phyloP scores from a whole-genome alignment of 495 filamentous ascomycete genomes.

The Hypoxylon crocopeplum region DNA sequence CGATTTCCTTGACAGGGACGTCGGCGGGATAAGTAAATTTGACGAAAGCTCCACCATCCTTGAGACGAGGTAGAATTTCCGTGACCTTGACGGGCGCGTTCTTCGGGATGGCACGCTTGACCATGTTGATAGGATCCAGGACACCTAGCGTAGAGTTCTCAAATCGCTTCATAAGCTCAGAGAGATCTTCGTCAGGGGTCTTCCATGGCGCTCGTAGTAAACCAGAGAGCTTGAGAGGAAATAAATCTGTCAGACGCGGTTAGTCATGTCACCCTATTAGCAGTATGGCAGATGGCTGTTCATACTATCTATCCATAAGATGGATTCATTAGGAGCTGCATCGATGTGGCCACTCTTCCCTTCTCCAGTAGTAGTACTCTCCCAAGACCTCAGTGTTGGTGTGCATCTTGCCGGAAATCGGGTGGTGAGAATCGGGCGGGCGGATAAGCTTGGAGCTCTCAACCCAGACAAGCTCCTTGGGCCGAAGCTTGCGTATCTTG shows the following conservation, averaged over 20 bases:
- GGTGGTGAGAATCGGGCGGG: constrained; percentile 22
- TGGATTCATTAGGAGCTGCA: constrained; percentile 71
- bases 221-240: constrained; percentile 78
- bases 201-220: constrained; percentile 66
- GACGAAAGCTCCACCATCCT: constrained; percentile 93
- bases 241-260: constrained; percentile 67
- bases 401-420: constrained; percentile 30
- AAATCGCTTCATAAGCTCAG: constrained; percentile 68
- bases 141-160: constrained; percentile 63
- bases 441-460: constrained; percentile 24
- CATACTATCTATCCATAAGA: constrained; percentile 89
- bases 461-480: constrained; percentile 42
- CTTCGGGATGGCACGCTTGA: constrained; percentile 66
- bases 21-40: constrained; percentile 73
- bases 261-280: constrained; percentile 18
- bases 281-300: not conserved
- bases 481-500: constrained; percentile 42
- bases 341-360: constrained; percentile 78
- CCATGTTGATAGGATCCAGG: constrained; percentile 68
- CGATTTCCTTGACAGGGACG: constrained; percentile 64
- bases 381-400: constrained; percentile 32
- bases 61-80: constrained; percentile 79
- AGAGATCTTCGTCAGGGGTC: constrained; percentile 56
- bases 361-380: constrained; percentile 57
- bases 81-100: constrained; percentile 70